Conservation (phyloP, 2,329 filamentous ascomycete species). For the Botrytis pseudocinerea region DNA sequence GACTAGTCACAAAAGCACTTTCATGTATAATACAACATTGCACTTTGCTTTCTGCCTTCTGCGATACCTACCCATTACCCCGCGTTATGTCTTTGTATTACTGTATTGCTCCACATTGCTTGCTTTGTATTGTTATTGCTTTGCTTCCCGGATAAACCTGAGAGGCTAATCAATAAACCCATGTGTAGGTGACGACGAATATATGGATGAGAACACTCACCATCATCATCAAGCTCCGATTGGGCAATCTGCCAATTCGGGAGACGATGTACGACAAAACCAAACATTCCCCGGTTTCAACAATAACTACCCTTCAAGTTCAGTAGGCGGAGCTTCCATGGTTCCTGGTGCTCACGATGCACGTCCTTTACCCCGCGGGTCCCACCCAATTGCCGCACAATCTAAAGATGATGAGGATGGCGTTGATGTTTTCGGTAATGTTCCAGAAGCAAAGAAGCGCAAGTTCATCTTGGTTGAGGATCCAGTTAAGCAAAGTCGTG, state of each 20-base stretch:
- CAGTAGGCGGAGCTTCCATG: conserved; percentile 60
- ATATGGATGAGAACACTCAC: conserved; percentile 64
- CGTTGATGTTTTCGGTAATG: conserved; percentile 77
- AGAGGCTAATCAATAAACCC: conserved; percentile 39
- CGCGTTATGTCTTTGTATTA: conserved; percentile 36
- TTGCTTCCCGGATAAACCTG: conserved; percentile 38
- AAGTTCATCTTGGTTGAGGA: conserved; percentile 98
- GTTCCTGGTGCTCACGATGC: conserved; percentile 52
- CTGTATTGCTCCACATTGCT: conserved; percentile 33
- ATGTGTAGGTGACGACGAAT: conserved; percentile 59
- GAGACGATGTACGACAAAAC: conserved; percentile 68
- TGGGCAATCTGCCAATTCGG: conserved; percentile 51
- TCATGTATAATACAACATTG: conserved; percentile 43
- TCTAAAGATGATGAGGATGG: conserved; percentile 49
- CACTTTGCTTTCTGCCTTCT: conserved; percentile 37
- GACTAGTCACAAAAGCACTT: conserved; percentile 36
- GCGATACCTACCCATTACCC: conserved; percentile 35
- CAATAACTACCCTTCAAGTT: conserved; percentile 60
- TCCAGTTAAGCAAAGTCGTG: conserved; percentile 73
- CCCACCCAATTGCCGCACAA: conserved; percentile 44
- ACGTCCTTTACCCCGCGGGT: conserved; percentile 49
- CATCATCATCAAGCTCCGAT: conserved; percentile 65
- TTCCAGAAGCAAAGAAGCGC: conserved; percentile 86
- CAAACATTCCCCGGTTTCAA: conserved; percentile 75
- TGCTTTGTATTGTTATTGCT: conserved; percentile 27